Conservation (phyloP, 108 stramenopile species). For the Bacterosira constricta region DNA sequence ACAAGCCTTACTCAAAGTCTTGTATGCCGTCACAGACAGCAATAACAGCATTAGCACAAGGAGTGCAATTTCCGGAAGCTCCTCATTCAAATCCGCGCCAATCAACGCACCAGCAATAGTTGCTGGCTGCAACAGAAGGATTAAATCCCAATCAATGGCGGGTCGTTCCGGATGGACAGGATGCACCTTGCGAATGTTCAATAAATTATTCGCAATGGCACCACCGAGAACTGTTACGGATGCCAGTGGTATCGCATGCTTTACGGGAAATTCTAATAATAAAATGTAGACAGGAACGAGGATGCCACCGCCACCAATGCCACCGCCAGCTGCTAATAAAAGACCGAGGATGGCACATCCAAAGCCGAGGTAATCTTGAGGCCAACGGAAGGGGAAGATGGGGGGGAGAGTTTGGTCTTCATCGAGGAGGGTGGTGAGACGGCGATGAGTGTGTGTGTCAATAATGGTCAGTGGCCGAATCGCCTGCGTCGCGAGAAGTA, state of each 20-base stretch:
- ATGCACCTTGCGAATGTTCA: constrained; percentile 61
- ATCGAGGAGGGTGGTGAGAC: not conserved
- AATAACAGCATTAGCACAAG: constrained; percentile 50
- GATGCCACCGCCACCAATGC: constrained; percentile 1
- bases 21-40: constrained; percentile 44
- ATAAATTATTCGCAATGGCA: constrained; percentile 57
- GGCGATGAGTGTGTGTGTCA: too few relatives aligned
- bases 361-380: constrained; percentile 2
- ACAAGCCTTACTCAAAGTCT: constrained; percentile 56
- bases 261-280: constrained; percentile 17
- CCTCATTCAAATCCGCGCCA: constrained; percentile 52
- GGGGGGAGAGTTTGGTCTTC: not conserved
- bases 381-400: constrained; percentile 6
- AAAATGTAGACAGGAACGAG: constrained; percentile 16
- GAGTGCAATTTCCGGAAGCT: constrained; percentile 56
- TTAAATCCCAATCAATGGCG: constrained; percentile 69
- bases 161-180: constrained; percentile 56
- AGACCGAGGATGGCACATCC: constrained; percentile 1
- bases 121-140: constrained; percentile 64
- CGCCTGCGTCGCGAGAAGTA: too few relatives aligned
- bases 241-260: constrained; percentile 60
- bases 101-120: constrained; percentile 66
- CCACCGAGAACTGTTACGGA: constrained; percentile 66
- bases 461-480: too few relatives aligned
- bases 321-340: not conserved